Conservation (phyloP, 176 grass and related monocot genomes). For the Areca catechu region DNA sequence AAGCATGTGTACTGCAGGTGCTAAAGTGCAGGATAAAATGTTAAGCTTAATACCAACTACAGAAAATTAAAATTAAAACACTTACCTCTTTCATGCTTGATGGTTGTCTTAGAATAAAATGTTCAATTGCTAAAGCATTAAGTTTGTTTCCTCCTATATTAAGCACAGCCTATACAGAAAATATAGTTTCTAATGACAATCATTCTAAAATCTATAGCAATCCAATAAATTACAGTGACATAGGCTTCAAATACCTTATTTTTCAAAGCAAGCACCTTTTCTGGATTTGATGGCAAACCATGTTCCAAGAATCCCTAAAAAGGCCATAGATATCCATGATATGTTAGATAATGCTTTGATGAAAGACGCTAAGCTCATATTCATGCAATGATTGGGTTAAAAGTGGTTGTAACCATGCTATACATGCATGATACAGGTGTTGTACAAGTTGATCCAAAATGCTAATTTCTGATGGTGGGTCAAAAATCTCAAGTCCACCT, state of each 20-base stretch:
- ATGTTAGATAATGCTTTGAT: not conserved
- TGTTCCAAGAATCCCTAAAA: constrained; percentile 71
- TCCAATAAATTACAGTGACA: not conserved
- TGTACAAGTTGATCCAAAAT: constrained; percentile 89
- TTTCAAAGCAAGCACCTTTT: constrained; percentile 46
- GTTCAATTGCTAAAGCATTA: constrained; percentile 59
- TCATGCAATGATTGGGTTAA: too few species aligned
- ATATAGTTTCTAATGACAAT: not conserved
- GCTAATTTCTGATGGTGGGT: constrained; percentile 70
- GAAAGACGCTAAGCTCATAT: not conserved
- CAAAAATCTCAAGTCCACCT: constrained; percentile 45
- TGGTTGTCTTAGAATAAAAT: constrained; percentile 57
- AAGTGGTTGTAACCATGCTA: constrained; percentile 8
- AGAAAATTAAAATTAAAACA: not conserved
- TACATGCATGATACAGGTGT: constrained; percentile 97
- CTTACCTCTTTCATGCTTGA: constrained; percentile 55
- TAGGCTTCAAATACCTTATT: constrained; percentile 35
- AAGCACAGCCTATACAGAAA: constrained; percentile 37
- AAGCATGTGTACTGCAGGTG: too few species aligned
- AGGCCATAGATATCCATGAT: not conserved
- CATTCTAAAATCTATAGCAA: constrained; percentile 1
- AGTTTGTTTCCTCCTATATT: constrained; percentile 72
- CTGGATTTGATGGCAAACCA: constrained; percentile 67
- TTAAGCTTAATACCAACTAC: not conserved
- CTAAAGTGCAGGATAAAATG: too few species aligned